Evolutionary conservation across 2,329 filamentous ascomycete species (phyloP).

Genomic region (Aspergillus ustus): DNA sequence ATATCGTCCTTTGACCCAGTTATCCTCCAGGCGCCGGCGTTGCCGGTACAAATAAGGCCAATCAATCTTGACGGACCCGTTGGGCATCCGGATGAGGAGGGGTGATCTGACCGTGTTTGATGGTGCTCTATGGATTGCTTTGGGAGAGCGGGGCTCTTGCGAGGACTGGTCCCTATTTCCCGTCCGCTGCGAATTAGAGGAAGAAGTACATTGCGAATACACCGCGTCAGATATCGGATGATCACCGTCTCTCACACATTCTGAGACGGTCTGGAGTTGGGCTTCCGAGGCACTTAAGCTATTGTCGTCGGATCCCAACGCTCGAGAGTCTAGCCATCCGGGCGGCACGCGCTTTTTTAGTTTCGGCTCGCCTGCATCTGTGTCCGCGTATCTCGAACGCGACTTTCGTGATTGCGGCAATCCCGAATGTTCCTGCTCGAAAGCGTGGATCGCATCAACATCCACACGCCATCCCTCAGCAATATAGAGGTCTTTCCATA

Average conservation of each 20-base stretch:
- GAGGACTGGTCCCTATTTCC: slow-evolving; percentile 19
- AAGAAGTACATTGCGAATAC: slow-evolving; percentile 27
- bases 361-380: slow-evolving; percentile 54
- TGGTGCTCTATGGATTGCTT: slow-evolving; percentile 19
- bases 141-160: slow-evolving; percentile 15
- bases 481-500: slow-evolving; percentile 85
- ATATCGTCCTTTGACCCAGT: slow-evolving; percentile 85
- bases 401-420: slow-evolving; percentile 50
- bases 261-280: slow-evolving; percentile 11
- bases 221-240: slow-evolving; percentile 49
- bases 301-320: slow-evolving; percentile 29
- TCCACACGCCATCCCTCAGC: slow-evolving; percentile 85
- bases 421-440: slow-evolving; percentile 61
- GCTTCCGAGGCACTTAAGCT: slow-evolving; percentile 8
- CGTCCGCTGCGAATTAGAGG: slow-evolving; percentile 23
- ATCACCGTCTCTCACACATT: slow-evolving; percentile 45
- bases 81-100: slow-evolving; percentile 37
- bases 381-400: slow-evolving; percentile 52
- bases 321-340: slow-evolving; percentile 48
- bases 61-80: slow-evolving; percentile 66
- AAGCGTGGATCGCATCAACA: slow-evolving; percentile 65
- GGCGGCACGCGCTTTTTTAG: slow-evolving; percentile 58
- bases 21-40: slow-evolving; percentile 80
- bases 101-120: slow-evolving; percentile 35
- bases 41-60: slow-evolving; percentile 95